Conservation (phyloP, 2,329 filamentous ascomycete species). For the Calonectria crousiana region DNA sequence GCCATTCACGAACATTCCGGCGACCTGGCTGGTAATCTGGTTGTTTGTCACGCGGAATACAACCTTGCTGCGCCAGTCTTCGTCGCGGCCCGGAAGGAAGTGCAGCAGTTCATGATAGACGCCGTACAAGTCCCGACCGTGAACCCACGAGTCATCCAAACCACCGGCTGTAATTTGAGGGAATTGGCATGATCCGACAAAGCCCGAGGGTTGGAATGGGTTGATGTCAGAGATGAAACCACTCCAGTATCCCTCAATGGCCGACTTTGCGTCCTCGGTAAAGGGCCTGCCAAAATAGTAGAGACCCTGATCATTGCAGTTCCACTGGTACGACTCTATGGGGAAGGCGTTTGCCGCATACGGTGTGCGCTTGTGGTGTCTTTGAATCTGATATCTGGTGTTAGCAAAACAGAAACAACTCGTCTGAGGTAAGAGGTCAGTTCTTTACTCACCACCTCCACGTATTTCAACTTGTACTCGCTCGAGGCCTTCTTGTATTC, state of each 20-base stretch:
- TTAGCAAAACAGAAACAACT: background rate
- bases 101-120: constrained; percentile 78
- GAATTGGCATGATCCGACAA: constrained; percentile 81
- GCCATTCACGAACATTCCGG: constrained; percentile 78
- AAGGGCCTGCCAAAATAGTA: constrained; percentile 77
- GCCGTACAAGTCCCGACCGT: constrained; percentile 81
- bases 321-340: constrained; percentile 77
- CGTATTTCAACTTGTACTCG: constrained; percentile 77
- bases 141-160: constrained; percentile 79
- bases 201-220: constrained; percentile 75
- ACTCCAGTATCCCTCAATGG: constrained; percentile 74
- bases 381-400: constrained; percentile 70
- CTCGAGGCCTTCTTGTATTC: constrained; percentile 70
- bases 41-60: constrained; percentile 84
- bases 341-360: constrained; percentile 85
- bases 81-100: constrained; percentile 70
- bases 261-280: constrained; percentile 52
- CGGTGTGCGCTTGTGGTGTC: constrained; percentile 87
- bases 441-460: constrained; percentile 73
- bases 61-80: constrained; percentile 59
- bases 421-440: background rate
- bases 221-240: constrained; percentile 73
- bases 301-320: constrained; percentile 77
- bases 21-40: constrained; percentile 84
- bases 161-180: constrained; percentile 82